phyloP scores from a whole-genome alignment of 345 rosid species.

The Arabis hirsuta region DNA sequence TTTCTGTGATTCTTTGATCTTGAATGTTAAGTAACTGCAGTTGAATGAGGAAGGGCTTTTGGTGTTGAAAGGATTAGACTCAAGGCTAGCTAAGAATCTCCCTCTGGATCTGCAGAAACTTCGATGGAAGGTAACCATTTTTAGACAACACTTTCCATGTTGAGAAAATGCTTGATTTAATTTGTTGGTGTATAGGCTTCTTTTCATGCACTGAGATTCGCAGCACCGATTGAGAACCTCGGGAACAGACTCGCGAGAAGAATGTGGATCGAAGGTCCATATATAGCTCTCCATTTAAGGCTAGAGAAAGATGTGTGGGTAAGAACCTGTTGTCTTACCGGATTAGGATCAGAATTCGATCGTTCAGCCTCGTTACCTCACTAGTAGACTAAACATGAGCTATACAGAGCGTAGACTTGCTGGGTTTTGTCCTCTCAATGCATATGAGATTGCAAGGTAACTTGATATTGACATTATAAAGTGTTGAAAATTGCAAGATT shows the following conservation, averaged over 20 bases:
- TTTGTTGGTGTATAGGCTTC: slow-evolving; percentile 55
- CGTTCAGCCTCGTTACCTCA: slow-evolving; percentile 55
- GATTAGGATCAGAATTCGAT: slow-evolving; percentile 63
- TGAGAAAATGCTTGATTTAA: background rate
- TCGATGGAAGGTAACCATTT: slow-evolving; percentile 59
- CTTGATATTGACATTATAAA: background rate
- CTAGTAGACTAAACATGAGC: slow-evolving; percentile 59
- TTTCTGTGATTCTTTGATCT: background rate
- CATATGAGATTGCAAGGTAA: slow-evolving; percentile 68
- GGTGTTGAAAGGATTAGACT: slow-evolving; percentile 67
- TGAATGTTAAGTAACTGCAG: slow-evolving; percentile 42
- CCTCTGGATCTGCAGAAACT: slow-evolving; percentile 79
- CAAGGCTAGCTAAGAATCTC: slow-evolving; percentile 72
- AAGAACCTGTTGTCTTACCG: slow-evolving; percentile 75
- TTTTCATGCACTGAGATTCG: slow-evolving; percentile 70
- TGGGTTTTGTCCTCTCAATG: slow-evolving; percentile 71
- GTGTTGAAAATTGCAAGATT: background rate
- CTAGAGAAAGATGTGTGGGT: slow-evolving; percentile 84
- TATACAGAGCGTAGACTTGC: slow-evolving; percentile 58
- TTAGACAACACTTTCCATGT: too few species aligned
- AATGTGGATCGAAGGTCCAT: slow-evolving; percentile 87
- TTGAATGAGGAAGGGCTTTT: slow-evolving; percentile 66
- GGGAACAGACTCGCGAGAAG: slow-evolving; percentile 70
- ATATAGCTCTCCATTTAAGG: slow-evolving; percentile 70
- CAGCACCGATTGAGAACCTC: slow-evolving; percentile 59